Conservation (phyloP, 2,329 filamentous ascomycete genomes). For the Cyphellophora europaea region DNA sequence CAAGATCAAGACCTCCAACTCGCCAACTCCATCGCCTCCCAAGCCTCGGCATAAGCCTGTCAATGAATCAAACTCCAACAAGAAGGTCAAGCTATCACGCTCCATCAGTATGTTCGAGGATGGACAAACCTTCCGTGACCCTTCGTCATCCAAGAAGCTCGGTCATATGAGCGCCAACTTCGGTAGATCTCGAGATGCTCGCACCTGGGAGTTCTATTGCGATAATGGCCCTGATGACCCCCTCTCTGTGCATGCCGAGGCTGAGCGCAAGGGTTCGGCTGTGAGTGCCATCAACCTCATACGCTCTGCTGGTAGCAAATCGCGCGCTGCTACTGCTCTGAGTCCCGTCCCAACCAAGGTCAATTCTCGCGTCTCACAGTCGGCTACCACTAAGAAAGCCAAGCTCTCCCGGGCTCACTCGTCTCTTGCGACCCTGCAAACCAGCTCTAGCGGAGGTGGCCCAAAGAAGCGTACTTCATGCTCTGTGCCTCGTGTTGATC, state of each 20-base stretch:
- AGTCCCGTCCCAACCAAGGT: conserved; percentile 36
- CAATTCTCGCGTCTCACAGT: conserved; percentile 33
- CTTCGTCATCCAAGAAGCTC: conserved; percentile 4
- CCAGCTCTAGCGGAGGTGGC: conserved; percentile 28
- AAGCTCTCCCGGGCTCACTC: conserved; percentile 54
- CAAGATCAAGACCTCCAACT: conserved; percentile 64
- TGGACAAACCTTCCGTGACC: conserved; percentile 10
- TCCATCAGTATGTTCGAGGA: conserved; percentile 17
- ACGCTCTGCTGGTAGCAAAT: conserved; percentile 56
- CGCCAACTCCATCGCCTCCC: conserved; percentile 60
- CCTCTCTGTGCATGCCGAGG: conserved; percentile 69
- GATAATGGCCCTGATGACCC: conserved; percentile 72
- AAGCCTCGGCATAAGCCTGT: conserved; percentile 41
- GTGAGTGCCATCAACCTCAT: conserved; percentile 74
- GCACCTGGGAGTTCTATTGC: conserved; percentile 85
- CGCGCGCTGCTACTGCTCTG: conserved; percentile 28
- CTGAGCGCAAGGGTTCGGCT: conserved; percentile 70
- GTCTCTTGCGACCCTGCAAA: conserved; percentile 53
- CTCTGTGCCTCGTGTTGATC: conserved; percentile 18
- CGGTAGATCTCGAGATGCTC: conserved; percentile 75
- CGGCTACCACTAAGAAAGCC: conserved; percentile 39
- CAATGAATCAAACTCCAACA: conserved; percentile 15
- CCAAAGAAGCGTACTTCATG: conserved; percentile 15
- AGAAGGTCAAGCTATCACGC: conserved; percentile 22
- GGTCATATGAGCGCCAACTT: conserved; percentile 33